Evolutionary conservation across 257 asterid genomes (phyloP).

Genomic region (Lycium ferocissimum): DNA sequence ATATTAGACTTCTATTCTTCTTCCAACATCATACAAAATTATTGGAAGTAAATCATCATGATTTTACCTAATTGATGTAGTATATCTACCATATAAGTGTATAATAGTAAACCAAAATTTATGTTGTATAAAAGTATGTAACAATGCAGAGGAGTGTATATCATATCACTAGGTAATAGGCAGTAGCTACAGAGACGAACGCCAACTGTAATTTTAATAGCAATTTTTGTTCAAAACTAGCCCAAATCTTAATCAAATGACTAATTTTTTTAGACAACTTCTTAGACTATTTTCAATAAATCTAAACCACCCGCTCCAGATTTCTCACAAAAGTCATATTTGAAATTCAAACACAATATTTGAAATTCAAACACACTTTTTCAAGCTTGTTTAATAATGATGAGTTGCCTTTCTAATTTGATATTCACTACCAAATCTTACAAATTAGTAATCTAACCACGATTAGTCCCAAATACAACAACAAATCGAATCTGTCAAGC

Average conservation of each 20-base stretch:
- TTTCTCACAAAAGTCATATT: too few species aligned
- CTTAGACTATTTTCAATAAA: not conserved
- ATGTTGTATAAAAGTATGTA: not conserved
- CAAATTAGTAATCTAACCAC: not conserved
- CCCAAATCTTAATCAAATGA: not conserved
- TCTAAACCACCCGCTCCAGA: not conserved
- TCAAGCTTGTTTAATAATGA: not conserved
- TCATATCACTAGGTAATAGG: too few species aligned
- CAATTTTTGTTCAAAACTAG: not conserved
- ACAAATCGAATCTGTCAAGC: too few species aligned
- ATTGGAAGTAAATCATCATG: not conserved
- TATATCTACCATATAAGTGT: not conserved
- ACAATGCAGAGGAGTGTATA: too few species aligned
- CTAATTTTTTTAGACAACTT: not conserved
- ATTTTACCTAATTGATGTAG: not conserved
- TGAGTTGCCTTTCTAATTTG: not conserved
- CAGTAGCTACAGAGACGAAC: too few species aligned
- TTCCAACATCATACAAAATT: not conserved
- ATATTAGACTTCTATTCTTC: not conserved
- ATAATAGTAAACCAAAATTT: not conserved
- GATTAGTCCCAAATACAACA: too few species aligned
- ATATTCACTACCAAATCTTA: not conserved
- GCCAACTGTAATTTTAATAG: not conserved
- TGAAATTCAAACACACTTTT: not conserved
- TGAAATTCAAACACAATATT: too few species aligned